phyloP scores from a whole-genome alignment of 495 filamentous ascomycete species.

The Neurospora sp. region DNA sequence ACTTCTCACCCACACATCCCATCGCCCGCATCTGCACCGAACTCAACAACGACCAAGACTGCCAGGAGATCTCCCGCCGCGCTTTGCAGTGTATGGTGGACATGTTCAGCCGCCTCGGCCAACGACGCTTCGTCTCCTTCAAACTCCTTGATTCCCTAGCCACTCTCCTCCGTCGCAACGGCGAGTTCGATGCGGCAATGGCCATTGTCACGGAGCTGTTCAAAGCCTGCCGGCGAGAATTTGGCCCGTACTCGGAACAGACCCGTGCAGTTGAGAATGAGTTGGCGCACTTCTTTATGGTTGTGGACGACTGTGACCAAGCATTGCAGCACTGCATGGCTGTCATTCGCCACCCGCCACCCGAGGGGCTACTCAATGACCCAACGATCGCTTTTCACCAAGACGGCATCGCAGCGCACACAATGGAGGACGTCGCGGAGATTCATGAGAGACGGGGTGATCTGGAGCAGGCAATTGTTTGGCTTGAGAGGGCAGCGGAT shows the following conservation, averaged over 20 bases:
- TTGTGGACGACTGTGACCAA: slow-evolving; percentile 12
- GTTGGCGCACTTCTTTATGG: slow-evolving; percentile 24
- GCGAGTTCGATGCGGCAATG: slow-evolving; percentile 19
- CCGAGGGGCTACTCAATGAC: background rate
- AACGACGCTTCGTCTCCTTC: slow-evolving; percentile 21
- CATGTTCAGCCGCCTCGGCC: slow-evolving; percentile 18
- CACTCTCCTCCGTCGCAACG: slow-evolving; percentile 22
- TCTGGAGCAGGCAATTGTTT: slow-evolving; percentile 15
- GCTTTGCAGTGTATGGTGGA: slow-evolving; percentile 25
- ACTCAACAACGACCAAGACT: slow-evolving; percentile 15
- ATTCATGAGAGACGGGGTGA: slow-evolving; percentile 21
- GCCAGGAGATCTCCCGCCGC: slow-evolving; percentile 22
- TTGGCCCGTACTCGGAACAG: slow-evolving; percentile 17
- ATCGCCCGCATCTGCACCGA: slow-evolving; percentile 20
- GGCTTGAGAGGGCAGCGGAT: slow-evolving; percentile 19
- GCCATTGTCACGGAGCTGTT: slow-evolving; percentile 20
- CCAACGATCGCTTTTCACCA: slow-evolving; percentile 9
- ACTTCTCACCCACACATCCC: slow-evolving; percentile 18
- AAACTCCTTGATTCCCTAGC: slow-evolving; percentile 25
- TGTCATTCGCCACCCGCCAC: slow-evolving; percentile 14
- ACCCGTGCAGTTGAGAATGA: slow-evolving; percentile 19
- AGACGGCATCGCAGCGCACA: slow-evolving; percentile 21
- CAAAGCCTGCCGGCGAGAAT: slow-evolving; percentile 14
- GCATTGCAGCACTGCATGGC: slow-evolving; percentile 22
- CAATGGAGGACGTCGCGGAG: slow-evolving; percentile 26